Base-by-base conservation (phyloP, 192 early-diverging fungal species). In the Coemansia sp. region DNA sequence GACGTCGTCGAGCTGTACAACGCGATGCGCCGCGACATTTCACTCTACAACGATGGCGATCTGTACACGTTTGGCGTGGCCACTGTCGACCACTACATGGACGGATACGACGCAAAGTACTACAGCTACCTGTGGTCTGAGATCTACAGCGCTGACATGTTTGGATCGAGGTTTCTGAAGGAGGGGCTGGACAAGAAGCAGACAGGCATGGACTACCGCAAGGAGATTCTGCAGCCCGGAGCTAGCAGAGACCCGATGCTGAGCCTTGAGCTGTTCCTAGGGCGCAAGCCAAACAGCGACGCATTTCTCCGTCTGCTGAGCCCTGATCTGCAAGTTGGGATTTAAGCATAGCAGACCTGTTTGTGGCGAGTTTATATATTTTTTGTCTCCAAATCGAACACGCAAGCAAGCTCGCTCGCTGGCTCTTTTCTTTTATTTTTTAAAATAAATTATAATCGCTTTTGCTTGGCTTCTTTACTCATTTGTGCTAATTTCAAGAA, bases 141-240 rank as follows among this genome's bases (percentile, higher is more conserved):
- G 72, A 87, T 92, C 53, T 89, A 86, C 63, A 84, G 86, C 10
- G 85, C 84, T 34, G 91, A 93, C 70, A 87, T 93, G 80, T 93
- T 82, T 73, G 87, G 68, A 21, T 76, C 80, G 16, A 72, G 86
- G n/a, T 90, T 90, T 65, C 68, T 82, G 45, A 76, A 72, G 1
- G 76, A 86, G n/a, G 70, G 72, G 3, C 72, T 90, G 13, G 37
- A 86, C 33, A 87, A 87, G 59, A 52, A 62, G n/a, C 58, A 73
- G 25, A 71, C 82, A 2, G 90, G 91, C n/a, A 58, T 64, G 10
- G 82, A 81, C 51, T 93, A 90, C 49, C 87, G 91, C 56, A 79
- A 79, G 8, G 73, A 80, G 28, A 88, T 93, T 68, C 66, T 93
- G n/a, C 81, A 75, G 10, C 86, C 81, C 9, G 87, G 86, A 13